Evolutionary conservation across 1,139 yeast species (phyloP).

Genomic region (Kluyveromyces marxianus): DNA sequence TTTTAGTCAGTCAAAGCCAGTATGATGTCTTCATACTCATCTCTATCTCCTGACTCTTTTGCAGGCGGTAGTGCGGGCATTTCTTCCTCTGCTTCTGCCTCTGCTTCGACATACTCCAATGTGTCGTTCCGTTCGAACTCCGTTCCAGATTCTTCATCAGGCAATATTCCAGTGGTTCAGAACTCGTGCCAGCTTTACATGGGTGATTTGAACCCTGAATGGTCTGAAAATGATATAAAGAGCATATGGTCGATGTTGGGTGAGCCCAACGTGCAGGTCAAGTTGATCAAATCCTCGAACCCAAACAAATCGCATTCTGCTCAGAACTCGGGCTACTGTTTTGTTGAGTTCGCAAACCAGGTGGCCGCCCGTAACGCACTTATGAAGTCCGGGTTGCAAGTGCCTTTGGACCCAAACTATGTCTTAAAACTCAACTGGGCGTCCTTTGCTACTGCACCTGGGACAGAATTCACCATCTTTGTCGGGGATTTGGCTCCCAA

Average conservation of each 20-base stretch:
- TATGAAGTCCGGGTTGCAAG: constrained; percentile 53
- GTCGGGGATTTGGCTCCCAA: constrained; percentile 76
- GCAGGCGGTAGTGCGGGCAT: no score
- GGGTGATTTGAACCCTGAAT: constrained; percentile 75
- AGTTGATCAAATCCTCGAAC: constrained; percentile 38
- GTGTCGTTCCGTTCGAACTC: constrained; percentile 1
- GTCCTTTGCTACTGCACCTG: constrained; percentile 44
- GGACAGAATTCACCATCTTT: constrained; percentile 51
- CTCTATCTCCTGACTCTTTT: no score
- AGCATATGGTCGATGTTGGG: constrained; percentile 47
- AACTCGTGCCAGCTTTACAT: constrained; percentile 32
- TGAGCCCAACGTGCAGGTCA: constrained; percentile 37
- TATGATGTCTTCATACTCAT: no score
- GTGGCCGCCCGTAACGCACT: constrained; percentile 63
- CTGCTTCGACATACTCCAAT: not conserved
- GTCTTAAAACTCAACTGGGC: constrained; percentile 70
- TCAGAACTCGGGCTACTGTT: constrained; percentile 64
- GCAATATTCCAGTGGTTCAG: not conserved
- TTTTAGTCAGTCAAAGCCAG: no score
- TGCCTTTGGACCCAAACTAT: constrained; percentile 54
- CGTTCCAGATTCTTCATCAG: not conserved
- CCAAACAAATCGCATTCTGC: constrained; percentile 13
- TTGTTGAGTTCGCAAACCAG: constrained; percentile 55
- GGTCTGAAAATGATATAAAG: constrained; percentile 54
- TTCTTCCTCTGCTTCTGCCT: not conserved